Percentiles rank a stretch among this genome's conserved stretches.
These are phyloP conservation scores for Endocladia muricata DNA, from an alignment of 31 red algal genomes.

Conservation along the genomic window DNA sequence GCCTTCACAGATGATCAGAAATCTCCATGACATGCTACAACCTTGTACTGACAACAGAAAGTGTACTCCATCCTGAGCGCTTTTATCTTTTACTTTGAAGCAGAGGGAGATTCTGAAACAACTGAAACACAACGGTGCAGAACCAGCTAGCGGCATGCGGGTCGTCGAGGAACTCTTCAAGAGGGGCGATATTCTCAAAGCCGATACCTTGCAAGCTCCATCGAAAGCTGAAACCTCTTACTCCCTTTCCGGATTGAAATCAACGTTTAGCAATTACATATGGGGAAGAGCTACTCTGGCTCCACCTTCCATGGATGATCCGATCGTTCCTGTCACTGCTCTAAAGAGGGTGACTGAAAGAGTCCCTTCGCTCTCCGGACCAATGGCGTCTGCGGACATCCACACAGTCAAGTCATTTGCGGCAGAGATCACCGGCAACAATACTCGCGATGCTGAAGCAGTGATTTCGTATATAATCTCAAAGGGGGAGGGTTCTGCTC, in stretches of 20 bases:
- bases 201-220: slow-evolving; percentile 48
- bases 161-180: slow-evolving; percentile 48
- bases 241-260: slow-evolving; percentile 24
- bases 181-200: slow-evolving; percentile 52
- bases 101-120: slow-evolving; percentile 44
- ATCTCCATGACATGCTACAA: neutral
- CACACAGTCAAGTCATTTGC: slow-evolving; percentile 62
- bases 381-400: slow-evolving; percentile 49
- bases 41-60: too few species aligned
- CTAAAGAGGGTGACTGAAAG: slow-evolving; percentile 32
- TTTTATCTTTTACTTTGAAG: neutral
- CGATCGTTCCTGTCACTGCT: slow-evolving; percentile 47
- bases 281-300: slow-evolving; percentile 24
- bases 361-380: slow-evolving; percentile 25
- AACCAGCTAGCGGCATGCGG: slow-evolving; percentile 30
- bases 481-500: slow-evolving; percentile 26
- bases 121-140: slow-evolving; percentile 50
- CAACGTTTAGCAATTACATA: slow-evolving; percentile 34
- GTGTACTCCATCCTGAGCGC: too few species aligned
- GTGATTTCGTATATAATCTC: slow-evolving; percentile 54
- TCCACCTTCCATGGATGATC: slow-evolving; percentile 39
- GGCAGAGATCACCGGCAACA: slow-evolving; percentile 30
- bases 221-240: slow-evolving; percentile 23
- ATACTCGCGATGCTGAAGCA: slow-evolving; percentile 54
- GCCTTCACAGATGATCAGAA: neutral